Evolutionary conservation across 2,329 filamentous ascomycete genomes (phyloP).

Genomic region (Ceratocystis cubensis): DNA sequence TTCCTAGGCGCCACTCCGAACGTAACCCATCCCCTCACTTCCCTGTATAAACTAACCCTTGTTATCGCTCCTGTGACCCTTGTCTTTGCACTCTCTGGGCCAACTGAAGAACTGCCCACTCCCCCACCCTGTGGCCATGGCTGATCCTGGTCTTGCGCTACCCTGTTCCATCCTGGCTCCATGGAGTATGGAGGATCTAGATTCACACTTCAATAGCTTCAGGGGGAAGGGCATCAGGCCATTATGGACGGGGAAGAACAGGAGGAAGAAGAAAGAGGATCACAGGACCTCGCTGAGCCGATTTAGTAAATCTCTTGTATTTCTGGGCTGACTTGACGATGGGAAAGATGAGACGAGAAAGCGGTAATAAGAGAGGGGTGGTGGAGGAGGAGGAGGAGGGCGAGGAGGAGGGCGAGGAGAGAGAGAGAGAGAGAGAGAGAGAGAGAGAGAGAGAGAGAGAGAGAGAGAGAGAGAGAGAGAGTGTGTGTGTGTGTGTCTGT

Average conservation of each 20-base stretch:
- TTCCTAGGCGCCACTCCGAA: conserved; percentile 10
- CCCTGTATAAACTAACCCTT: background rate
- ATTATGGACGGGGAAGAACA: background rate
- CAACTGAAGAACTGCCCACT: background rate
- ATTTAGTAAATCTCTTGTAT: conserved; percentile 1
- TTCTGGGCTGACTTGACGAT: background rate
- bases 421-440: no score
- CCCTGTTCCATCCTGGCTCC: background rate
- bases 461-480: background rate
- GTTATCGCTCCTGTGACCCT: background rate
- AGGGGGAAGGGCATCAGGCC: background rate
- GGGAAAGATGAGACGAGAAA: conserved; percentile 5
- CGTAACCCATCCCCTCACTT: background rate
- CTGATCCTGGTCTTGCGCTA: background rate
- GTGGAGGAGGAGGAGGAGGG: no score
- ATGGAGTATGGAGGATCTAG: background rate
- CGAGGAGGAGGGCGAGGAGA: no score
- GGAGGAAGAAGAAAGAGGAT: background rate
- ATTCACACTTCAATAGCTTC: background rate
- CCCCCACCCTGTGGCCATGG: no score
- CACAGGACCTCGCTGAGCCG: background rate
- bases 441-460: background rate
- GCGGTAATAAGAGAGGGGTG: background rate
- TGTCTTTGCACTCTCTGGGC: background rate
- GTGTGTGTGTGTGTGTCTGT: no score